Percentiles rank a stretch among this genome's conserved stretches.
Conservation (phyloP, 805 yeast genomes). For the Ogataea paraovalis region DNA sequence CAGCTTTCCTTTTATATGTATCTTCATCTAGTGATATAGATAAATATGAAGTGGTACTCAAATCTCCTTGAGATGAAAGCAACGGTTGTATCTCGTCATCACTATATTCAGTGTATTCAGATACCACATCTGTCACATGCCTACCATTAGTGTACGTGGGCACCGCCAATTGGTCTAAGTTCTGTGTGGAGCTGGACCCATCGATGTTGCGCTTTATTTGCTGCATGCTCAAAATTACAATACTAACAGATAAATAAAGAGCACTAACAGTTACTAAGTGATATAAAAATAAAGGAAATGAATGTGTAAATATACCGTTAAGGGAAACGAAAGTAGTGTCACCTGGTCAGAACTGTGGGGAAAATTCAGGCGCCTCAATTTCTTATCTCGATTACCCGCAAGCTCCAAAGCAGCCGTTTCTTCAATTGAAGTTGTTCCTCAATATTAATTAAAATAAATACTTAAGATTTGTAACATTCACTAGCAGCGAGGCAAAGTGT, state of each 20-base stretch:
- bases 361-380: too few relatives aligned
- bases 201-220: background rate
- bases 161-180: background rate
- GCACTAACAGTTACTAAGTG: background rate
- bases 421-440: too few relatives aligned
- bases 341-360: too few relatives aligned
- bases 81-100: slow-evolving; percentile 2
- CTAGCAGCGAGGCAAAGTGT: too few relatives aligned
- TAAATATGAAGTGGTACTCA: background rate
- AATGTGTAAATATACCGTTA: too few relatives aligned
- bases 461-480: too few relatives aligned
- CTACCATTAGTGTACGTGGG: background rate
- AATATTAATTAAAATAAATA: too few relatives aligned
- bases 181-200: background rate
- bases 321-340: too few relatives aligned
- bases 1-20: background rate
- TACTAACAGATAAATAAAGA: background rate
- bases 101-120: background rate
- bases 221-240: background rate
- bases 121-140: background rate
- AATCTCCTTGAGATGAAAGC: background rate
- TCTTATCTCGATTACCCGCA: too few relatives aligned
- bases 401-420: too few relatives aligned
- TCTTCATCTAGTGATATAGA: background rate
- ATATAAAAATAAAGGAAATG: background rate